Percentiles rank a stretch among this genome's conserved stretches.
Evolutionary conservation across 2,329 filamentous ascomycete species (phyloP).

Genomic region (Aspergillus sergii): DNA sequence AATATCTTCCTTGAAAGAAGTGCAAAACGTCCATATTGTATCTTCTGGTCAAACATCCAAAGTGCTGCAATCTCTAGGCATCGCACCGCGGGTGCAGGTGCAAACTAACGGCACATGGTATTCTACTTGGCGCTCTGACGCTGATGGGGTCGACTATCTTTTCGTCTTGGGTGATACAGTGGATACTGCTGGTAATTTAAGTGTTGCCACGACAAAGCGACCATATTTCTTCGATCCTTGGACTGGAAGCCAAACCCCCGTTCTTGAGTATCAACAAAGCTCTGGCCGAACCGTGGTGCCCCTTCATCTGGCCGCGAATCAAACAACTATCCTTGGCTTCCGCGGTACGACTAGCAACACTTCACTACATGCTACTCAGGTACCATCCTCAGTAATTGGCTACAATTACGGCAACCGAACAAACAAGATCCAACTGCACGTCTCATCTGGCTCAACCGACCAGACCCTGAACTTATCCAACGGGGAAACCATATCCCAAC

Average conservation of each 20-base stretch:
- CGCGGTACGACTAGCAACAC: background rate
- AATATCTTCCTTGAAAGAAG: constrained; percentile 25
- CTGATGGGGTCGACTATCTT: constrained; percentile 1
- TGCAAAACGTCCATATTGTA: constrained; percentile 41
- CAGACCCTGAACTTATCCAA: constrained; percentile 14
- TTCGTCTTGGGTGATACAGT: constrained; percentile 3
- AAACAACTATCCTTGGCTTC: constrained; percentile 46
- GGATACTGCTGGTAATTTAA: constrained; percentile 25
- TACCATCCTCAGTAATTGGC: constrained; percentile 14
- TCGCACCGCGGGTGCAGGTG: constrained; percentile 35
- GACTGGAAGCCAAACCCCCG: constrained; percentile 40
- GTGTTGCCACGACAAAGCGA: constrained; percentile 31
- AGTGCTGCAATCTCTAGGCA: constrained; percentile 32
- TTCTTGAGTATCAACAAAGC: constrained; percentile 36
- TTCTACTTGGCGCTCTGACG: constrained; percentile 4
- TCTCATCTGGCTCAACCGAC: constrained; percentile 4
- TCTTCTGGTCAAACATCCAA: constrained; percentile 31
- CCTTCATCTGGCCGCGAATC: constrained; percentile 42
- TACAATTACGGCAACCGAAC: constrained; percentile 5
- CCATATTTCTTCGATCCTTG: constrained; percentile 48
- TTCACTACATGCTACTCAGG: constrained; percentile 3
- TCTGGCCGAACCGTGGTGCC: constrained; percentile 34
- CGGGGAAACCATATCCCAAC: constrained; percentile 10
- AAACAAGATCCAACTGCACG: constrained; percentile 7
- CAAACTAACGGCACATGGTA: constrained; percentile 36